A percentile compares a stretch with the other conserved stretches of the same genome.
Evolutionary conservation across 768 basidiomycete species (phyloP).

Genomic region (Myochromella boudieri): DNA sequence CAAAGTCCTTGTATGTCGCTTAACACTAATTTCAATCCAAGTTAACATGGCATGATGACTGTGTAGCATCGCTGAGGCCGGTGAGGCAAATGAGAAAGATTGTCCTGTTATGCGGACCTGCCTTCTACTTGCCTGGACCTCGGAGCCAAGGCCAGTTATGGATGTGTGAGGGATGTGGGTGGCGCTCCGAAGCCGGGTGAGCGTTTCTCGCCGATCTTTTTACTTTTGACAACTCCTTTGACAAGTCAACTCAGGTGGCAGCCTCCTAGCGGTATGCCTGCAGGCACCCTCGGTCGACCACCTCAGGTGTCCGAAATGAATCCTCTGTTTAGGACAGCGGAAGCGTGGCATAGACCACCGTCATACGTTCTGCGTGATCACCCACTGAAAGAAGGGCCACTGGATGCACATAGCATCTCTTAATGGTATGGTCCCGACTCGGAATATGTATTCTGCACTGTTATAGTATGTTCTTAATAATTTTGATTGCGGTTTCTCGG

Average conservation of each 20-base stretch:
- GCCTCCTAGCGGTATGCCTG: neutral
- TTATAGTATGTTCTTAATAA: neutral
- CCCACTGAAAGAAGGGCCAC: conserved; percentile 1
- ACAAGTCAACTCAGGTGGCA: neutral
- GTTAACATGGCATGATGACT: neutral
- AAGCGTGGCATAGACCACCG: conserved; percentile 15
- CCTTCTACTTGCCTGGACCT: neutral
- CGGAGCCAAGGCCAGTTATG: neutral
- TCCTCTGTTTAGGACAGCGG: conserved; percentile 10
- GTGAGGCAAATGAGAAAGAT: conserved; percentile 1
- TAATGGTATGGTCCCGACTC: no score
- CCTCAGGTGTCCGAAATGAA: conserved; percentile 9
- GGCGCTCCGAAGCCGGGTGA: conserved; percentile 8
- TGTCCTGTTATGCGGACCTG: neutral
- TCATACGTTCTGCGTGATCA: conserved; percentile 5
- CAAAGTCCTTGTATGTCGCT: conserved; percentile 5
- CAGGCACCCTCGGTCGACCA: neutral
- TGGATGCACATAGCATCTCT: conserved; percentile 1
- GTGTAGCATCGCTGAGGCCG: conserved; percentile 2
- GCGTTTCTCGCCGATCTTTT: neutral
- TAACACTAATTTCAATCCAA: neutral
- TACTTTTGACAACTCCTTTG: neutral
- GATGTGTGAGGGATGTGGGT: conserved; percentile 9
- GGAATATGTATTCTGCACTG: neutral
- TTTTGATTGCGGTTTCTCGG: neutral